phyloP scores from a whole-genome alignment of 2,329 filamentous ascomycete species.

The Alternaria tenuissima region DNA sequence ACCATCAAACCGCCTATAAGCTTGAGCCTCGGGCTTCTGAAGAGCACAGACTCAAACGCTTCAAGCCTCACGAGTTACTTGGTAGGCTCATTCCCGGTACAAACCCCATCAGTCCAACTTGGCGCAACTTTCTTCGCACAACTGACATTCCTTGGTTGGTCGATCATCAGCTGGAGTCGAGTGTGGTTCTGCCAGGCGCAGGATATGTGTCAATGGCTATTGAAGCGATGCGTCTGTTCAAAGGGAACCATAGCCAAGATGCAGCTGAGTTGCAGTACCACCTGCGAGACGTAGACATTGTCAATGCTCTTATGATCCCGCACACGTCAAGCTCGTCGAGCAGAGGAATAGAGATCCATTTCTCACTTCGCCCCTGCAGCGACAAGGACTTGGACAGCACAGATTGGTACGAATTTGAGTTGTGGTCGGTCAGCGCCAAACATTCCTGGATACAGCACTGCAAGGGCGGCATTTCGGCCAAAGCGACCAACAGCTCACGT shows the following conservation, averaged over 20 bases:
- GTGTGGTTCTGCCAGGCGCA: conserved; percentile 56
- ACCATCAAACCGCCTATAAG: background rate
- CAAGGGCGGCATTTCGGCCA: conserved; percentile 2
- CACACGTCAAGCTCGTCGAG: conserved; percentile 8
- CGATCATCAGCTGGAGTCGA: conserved; percentile 50
- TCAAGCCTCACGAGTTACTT: conserved; percentile 29
- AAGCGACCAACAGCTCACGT: background rate
- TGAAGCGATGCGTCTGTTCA: conserved; percentile 38
- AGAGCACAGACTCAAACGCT: conserved; percentile 2
- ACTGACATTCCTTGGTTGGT: conserved; percentile 56
- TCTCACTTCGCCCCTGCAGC: conserved; percentile 1
- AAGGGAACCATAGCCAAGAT: background rate
- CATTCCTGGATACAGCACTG: conserved; percentile 8
- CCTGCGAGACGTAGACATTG: conserved; percentile 29
- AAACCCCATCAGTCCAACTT: conserved; percentile 45
- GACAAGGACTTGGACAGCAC: conserved; percentile 10
- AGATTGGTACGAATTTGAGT: conserved; percentile 8
- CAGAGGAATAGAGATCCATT: conserved; percentile 23
- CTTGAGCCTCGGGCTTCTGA: conserved; percentile 5
- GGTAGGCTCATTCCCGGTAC: conserved; percentile 10
- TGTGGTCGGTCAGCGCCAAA: conserved; percentile 2
- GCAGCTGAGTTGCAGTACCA: conserved; percentile 11
- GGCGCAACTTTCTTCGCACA: conserved; percentile 53
- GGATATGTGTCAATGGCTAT: conserved; percentile 56
- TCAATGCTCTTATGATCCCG: conserved; percentile 29